Evolutionary conservation across 352 stramenopile species (phyloP).

Genomic region (Pythium biforme): DNA sequence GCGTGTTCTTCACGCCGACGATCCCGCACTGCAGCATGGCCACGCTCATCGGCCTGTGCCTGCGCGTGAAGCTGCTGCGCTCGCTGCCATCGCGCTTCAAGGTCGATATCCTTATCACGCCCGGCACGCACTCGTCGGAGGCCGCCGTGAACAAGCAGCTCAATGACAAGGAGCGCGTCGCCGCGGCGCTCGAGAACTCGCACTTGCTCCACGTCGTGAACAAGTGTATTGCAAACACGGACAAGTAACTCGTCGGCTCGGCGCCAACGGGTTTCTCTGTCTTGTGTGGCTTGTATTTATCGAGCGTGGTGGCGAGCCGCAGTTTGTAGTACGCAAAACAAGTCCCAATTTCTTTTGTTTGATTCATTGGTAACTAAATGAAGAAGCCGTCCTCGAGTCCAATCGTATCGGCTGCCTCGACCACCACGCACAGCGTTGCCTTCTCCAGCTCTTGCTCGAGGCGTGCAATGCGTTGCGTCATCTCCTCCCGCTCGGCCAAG

Average conservation of each 20-base stretch:
- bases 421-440: not conserved
- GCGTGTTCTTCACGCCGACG: slow-evolving; percentile 91
- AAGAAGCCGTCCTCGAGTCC: slow-evolving; percentile 20
- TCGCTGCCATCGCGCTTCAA: slow-evolving; percentile 94
- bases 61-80: slow-evolving; percentile 95
- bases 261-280: too few relatives aligned
- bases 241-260: too few relatives aligned
- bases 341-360: not conserved
- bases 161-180: slow-evolving; percentile 96
- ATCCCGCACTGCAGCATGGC: slow-evolving; percentile 98
- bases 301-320: not conserved
- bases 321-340: too few relatives aligned
- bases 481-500: slow-evolving; percentile 32
- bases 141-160: slow-evolving; percentile 97
- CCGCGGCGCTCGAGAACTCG: slow-evolving; percentile 95
- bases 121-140: slow-evolving; percentile 94
- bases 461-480: slow-evolving; percentile 41
- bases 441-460: slow-evolving; percentile 32
- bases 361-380: slow-evolving; percentile 12
- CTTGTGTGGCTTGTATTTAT: slow-evolving; percentile 25
- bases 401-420: not conserved
- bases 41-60: slow-evolving; percentile 95
- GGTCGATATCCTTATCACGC: slow-evolving; percentile 92
- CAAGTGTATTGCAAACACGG: slow-evolving; percentile 93
- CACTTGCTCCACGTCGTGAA: slow-evolving; percentile 96